A percentile compares a stretch with the other conserved stretches of the same genome.
Evolutionary conservation across 345 rosid species (phyloP).

Genomic region (Triadica sebifera): DNA sequence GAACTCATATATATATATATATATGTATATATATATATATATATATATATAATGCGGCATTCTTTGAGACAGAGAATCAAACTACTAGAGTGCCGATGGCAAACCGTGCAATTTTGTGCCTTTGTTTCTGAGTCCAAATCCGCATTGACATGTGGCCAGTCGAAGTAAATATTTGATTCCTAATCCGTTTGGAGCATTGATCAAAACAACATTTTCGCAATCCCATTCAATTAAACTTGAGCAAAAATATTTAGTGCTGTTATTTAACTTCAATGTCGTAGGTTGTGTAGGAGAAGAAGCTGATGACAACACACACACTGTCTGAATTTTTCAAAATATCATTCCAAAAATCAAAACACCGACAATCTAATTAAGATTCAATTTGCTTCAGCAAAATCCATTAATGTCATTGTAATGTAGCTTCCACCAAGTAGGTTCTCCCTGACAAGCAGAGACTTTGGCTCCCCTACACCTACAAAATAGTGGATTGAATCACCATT

Average conservation of each 20-base stretch:
- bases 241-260: slow-evolving; percentile 42
- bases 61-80: too few species aligned
- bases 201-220: too few species aligned
- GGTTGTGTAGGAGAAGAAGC: slow-evolving; percentile 44
- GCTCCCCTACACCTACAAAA: slow-evolving; percentile 29
- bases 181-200: too few species aligned
- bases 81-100: too few species aligned
- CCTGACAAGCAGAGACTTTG: slow-evolving; percentile 32
- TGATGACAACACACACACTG: slow-evolving; percentile 62
- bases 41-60: too few species aligned
- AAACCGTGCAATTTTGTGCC: too few species aligned
- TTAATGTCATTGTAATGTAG: slow-evolving; percentile 23
- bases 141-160: too few species aligned
- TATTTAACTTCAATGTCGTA: slow-evolving; percentile 62
- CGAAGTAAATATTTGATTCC: too few species aligned
- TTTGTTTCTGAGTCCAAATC: too few species aligned
- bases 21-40: too few species aligned
- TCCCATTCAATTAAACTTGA: background rate
- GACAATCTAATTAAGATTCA: background rate
- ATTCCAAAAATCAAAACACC: background rate
- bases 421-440: slow-evolving; percentile 40
- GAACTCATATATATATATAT: too few species aligned
- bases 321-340: slow-evolving; percentile 53
- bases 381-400: slow-evolving; percentile 25
- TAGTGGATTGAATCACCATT: slow-evolving; percentile 25